Percentiles rank a stretch among this genome's conserved stretches.
Conservation (phyloP, 352 stramenopile genomes). For the Phytophthora fragariaefolia region DNA sequence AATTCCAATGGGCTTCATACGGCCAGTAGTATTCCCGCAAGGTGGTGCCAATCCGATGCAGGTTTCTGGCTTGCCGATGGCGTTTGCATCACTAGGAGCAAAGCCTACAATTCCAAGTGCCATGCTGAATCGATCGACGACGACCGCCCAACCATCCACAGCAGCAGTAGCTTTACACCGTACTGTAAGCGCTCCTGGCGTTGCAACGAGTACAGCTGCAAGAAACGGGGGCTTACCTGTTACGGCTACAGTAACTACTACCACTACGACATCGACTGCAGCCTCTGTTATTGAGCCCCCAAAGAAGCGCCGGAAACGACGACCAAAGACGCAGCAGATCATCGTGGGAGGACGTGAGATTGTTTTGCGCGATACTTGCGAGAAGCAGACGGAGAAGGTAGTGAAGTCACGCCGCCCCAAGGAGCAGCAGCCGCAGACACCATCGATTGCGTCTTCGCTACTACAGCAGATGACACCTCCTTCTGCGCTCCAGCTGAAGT, state of each 20-base stretch:
- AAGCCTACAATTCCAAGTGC: slow-evolving; percentile 32
- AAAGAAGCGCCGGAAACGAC: slow-evolving; percentile 43
- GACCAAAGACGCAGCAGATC: slow-evolving; percentile 59
- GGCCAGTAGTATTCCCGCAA: slow-evolving; percentile 28
- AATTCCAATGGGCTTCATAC: slow-evolving; percentile 42
- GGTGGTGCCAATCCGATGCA: slow-evolving; percentile 27
- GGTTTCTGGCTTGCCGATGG: slow-evolving; percentile 32
- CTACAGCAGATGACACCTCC: slow-evolving; percentile 26
- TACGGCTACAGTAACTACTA: slow-evolving; percentile 1
- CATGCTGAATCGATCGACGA: slow-evolving; percentile 25
- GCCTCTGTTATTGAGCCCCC: slow-evolving; percentile 10
- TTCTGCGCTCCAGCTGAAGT: slow-evolving; percentile 34
- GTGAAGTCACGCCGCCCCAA: slow-evolving; percentile 52
- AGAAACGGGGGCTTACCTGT: slow-evolving; percentile 3
- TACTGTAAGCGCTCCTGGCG: slow-evolving; percentile 11
- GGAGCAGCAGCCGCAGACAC: slow-evolving; percentile 20
- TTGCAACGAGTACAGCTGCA: neutral
- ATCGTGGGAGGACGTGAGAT: slow-evolving; percentile 53
- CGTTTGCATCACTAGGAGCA: slow-evolving; percentile 34
- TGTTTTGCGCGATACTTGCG: slow-evolving; percentile 62
- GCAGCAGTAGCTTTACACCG: slow-evolving; percentile 13
- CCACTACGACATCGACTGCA: slow-evolving; percentile 8
- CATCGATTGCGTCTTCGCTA: neutral
- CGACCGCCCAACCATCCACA: slow-evolving; percentile 6
- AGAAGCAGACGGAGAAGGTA: slow-evolving; percentile 64